Evolutionary conservation across 1,284 basidiomycete genomes (phyloP).

Genomic region (Leccinum discolor): DNA sequence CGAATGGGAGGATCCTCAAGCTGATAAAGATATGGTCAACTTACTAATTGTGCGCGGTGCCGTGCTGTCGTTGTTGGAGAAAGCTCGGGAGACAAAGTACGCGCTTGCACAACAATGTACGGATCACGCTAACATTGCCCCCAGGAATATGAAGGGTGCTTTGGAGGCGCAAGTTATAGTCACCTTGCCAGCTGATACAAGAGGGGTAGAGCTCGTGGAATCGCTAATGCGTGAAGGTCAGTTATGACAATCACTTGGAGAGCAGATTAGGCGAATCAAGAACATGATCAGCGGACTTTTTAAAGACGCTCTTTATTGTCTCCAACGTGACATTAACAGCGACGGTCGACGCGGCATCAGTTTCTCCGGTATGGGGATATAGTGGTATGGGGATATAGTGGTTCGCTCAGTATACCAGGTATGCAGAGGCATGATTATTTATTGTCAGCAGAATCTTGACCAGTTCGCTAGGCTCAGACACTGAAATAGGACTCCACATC

Average conservation of each 20-base stretch:
- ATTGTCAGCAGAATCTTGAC: slow-evolving; percentile 1
- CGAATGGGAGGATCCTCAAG: slow-evolving; percentile 56
- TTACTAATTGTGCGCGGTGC: slow-evolving; percentile 56
- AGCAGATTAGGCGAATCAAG: slow-evolving; percentile 3
- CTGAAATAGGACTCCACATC: slow-evolving; percentile 19
- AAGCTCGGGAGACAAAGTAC: slow-evolving; percentile 70
- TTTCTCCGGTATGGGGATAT: slow-evolving; percentile 35
- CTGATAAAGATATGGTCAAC: slow-evolving; percentile 58
- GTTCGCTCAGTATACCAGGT: slow-evolving; percentile 47
- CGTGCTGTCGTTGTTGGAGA: slow-evolving; percentile 66
- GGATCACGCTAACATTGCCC: slow-evolving; percentile 2
- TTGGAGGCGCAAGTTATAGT: slow-evolving; percentile 72
- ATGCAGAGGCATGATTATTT: slow-evolving; percentile 8
- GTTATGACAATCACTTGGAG: slow-evolving; percentile 1
- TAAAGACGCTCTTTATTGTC: slow-evolving; percentile 79
- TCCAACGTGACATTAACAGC: slow-evolving; percentile 60
- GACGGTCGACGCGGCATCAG: slow-evolving; percentile 38
- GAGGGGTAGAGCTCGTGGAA: slow-evolving; percentile 26
- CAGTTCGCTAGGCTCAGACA: slow-evolving; percentile 13
- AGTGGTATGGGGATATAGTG: slow-evolving; percentile 37
- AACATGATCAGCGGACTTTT: slow-evolving; percentile 47
- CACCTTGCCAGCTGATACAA: slow-evolving; percentile 38
- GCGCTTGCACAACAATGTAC: slow-evolving; percentile 15
- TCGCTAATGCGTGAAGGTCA: slow-evolving; percentile 55
- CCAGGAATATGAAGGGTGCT: slow-evolving; percentile 69